Evolutionary conservation across 352 stramenopile genomes (phyloP).

Genomic region (Blastocystis sp.): DNA sequence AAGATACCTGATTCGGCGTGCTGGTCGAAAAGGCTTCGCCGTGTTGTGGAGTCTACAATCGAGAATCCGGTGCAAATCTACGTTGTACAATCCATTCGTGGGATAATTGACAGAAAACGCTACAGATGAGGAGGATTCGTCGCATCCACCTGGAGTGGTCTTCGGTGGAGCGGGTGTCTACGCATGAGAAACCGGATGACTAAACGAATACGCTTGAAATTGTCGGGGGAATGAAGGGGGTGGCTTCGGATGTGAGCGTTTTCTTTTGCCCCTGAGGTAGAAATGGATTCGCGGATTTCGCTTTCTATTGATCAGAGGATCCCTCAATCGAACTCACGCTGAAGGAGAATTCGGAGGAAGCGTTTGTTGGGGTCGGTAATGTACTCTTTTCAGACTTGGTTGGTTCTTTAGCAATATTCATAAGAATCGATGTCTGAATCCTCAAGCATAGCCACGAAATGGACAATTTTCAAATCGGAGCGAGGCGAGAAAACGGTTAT

Average conservation of each 20-base stretch:
- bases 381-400: neutral
- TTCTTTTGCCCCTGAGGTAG: neutral
- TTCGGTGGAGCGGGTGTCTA: neutral
- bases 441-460: neutral
- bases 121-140: neutral
- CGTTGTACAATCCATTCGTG: neutral
- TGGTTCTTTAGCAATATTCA: neutral
- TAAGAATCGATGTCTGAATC: neutral
- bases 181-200: neutral
- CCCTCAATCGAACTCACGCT: neutral
- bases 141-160: too few relatives aligned
- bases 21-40: neutral
- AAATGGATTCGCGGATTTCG: neutral
- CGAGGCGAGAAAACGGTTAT: neutral
- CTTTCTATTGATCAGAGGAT: neutral
- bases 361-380: neutral
- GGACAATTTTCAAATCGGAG: neutral
- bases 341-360: neutral
- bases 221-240: neutral
- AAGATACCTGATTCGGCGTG: neutral
- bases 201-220: neutral
- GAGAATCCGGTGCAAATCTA: neutral
- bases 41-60: neutral
- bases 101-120: neutral
- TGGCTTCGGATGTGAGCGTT: slow-evolving; percentile 5